Evolutionary conservation across 805 yeast species (phyloP).

Genomic region (Saturnispora silvae): DNA sequence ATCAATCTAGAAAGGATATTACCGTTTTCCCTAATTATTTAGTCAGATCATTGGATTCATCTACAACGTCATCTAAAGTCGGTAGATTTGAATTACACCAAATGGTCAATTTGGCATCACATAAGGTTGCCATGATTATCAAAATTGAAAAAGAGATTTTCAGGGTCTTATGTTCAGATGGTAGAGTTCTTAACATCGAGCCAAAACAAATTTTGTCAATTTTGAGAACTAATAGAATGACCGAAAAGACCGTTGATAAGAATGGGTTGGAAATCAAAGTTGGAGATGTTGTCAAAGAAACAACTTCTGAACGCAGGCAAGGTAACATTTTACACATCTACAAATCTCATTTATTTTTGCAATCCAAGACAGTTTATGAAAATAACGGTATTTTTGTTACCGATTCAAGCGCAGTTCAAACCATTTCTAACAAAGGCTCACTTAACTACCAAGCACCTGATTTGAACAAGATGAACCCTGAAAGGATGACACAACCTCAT

Average conservation of each 20-base stretch:
- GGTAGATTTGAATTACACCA: constrained; percentile 83
- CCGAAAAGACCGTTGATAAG: constrained; percentile 77
- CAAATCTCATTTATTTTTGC: constrained; percentile 67
- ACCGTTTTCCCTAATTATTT: constrained; percentile 88
- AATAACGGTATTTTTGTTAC: constrained; percentile 88
- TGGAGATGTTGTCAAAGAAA: constrained; percentile 89
- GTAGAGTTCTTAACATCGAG: constrained; percentile 56
- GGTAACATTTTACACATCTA: constrained; percentile 83
- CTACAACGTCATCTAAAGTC: constrained; percentile 58
- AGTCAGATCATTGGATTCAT: constrained; percentile 77
- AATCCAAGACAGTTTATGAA: constrained; percentile 69
- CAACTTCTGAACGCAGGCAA: constrained; percentile 72
- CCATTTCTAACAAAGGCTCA: constrained; percentile 74
- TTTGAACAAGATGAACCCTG: constrained; percentile 81
- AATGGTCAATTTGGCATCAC: constrained; percentile 77
- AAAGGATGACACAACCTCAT: constrained; percentile 52
- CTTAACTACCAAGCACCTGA: constrained; percentile 51
- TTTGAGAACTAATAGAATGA: constrained; percentile 50
- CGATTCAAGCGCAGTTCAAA: constrained; percentile 62
- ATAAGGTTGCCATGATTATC: constrained; percentile 79
- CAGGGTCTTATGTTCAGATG: constrained; percentile 72
- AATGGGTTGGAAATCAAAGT: constrained; percentile 76
- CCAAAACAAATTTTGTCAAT: constrained; percentile 80
- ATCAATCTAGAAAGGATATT: constrained; percentile 78
- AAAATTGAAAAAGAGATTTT: constrained; percentile 83